Evolutionary conservation across 1,284 basidiomycete genomes (phyloP), one percentile per base, ranked within the genome.

Genomic region (Leccinum griseonigrum): DNA sequence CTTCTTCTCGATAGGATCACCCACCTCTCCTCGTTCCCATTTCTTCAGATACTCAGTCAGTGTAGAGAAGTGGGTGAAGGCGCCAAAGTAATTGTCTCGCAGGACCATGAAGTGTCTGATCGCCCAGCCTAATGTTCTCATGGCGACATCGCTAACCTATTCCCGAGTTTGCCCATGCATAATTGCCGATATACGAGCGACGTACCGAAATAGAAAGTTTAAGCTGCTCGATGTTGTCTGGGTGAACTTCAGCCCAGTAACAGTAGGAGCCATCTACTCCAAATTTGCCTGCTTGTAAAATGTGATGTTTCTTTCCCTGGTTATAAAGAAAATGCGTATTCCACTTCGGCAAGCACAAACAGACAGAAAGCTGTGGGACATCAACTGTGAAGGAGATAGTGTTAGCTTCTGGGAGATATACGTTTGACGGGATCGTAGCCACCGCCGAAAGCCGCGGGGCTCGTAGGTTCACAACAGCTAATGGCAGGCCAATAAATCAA

Each of bases 51-150:
- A 95, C 76, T 97, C 95, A 32, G 83, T 83, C 56, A 94, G 81
- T 0, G 93, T 96, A 7, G 88, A 88, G 70, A 95, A 97, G 68
- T 95, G 91, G 1, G 94, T 97, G 74, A 95, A 97, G 4, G 85
- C 83, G 18, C 95, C 95, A 60, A 97, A 87, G 74, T 97, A 97
- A 73, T 97, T 97, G 68, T 96, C 94, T 59, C 90, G 86, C 58
- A 97, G 71, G 54, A 90, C 86, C 86, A 98, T 91, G 67, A 95
- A 81, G 69, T 94, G 87, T 36, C 95, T 86, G 60, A 95, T 83
- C 0, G 87, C 87, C 94, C 94, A 97, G 18, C 94, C 95, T 55
- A 94, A 78, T 0, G 82, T 79, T 69, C 90, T 92, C 76, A 89
- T 90, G 4, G 84, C 78, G 26, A 90, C 75, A 34, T 86, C 79